Evolutionary conservation across 164 flowering plant genomes (phyloP), one percentile per base, ranked within the genome.

Genomic region (Stephania cephalantha): DNA sequence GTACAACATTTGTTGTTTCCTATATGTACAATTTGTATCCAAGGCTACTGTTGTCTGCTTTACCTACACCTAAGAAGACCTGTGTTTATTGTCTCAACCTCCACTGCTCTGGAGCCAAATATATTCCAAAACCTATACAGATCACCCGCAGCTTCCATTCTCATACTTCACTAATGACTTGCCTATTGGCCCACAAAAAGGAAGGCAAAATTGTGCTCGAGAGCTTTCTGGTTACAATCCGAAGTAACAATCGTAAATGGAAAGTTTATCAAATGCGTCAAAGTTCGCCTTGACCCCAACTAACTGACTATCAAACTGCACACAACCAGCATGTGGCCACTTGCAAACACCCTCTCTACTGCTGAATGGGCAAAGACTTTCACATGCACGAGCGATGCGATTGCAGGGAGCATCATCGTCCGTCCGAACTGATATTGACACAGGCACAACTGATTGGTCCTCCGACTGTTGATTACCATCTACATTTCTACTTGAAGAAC

Each of bases 311-410:
- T 92, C 88, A 61, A 88, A 76, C 82, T 90, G 98, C 48, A 95
- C 95, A 85, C 99, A 96, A 46, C 91, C 97, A 69, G 94, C 91
- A 71, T 92, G 87, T 3, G 98, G 99, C 98, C 97, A 96, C 77
- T 85, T 81, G 82, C 99, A 96, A 63, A 88, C 89, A 71, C 94
- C 97, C 68, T 94, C 98, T 46, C 90, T 74, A 1, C 92, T 77
- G 61, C 91, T 92, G 69, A 91, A 83, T 10, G 98, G 95, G 76
- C 97, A 96, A 18, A 91, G 75, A 52, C 84, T 78, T 79, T 88
- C 95, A 84, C 99, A 96, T 12, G 87, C 78, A 66, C 85, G 82
- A 68, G 77, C 80, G 9, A 85, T 30, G 17, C 90, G 87, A 67
- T 81, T 85, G 65, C 42, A 73, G 8, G 90, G 68, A 72, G 71